phyloP scores from a whole-genome alignment of 2,329 filamentous ascomycete species.

The Drechslera avenae region DNA sequence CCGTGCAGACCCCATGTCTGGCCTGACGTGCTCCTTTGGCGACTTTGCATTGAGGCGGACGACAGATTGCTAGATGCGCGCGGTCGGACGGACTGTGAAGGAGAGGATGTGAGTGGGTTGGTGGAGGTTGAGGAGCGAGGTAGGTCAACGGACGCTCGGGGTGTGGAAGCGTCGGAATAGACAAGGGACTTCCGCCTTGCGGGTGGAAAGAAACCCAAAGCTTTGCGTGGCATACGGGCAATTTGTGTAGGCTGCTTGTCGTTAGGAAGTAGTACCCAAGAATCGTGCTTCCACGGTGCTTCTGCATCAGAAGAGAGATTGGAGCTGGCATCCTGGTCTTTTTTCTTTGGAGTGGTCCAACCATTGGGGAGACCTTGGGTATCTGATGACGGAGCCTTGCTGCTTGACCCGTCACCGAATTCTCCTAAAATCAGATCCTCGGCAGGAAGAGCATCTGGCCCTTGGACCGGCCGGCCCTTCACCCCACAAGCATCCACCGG shows the following conservation, averaged over 20 bases:
- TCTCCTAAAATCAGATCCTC: conserved; percentile 47
- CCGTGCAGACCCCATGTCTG: conserved; percentile 67
- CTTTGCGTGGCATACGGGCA: conserved; percentile 77
- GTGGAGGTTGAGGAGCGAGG: conserved; percentile 53
- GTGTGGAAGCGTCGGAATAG: conserved; percentile 67
- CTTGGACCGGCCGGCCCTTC: conserved; percentile 68
- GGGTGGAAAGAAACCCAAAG: conserved; percentile 90
- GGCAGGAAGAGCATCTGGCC: conserved; percentile 42
- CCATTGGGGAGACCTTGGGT: conserved; percentile 42
- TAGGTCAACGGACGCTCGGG: conserved; percentile 68
- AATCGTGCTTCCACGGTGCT: conserved; percentile 81
- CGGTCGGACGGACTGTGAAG: conserved; percentile 46
- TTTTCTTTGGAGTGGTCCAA: conserved; percentile 45
- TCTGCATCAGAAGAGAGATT: conserved; percentile 53
- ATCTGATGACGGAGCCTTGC: conserved; percentile 19
- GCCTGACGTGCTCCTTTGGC: conserved; percentile 46
- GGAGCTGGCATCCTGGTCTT: conserved; percentile 38
- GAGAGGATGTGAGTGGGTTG: conserved; percentile 39
- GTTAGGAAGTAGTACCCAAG: conserved; percentile 83
- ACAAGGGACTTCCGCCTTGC: conserved; percentile 83
- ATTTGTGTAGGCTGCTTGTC: conserved; percentile 78
- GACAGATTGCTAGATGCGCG: conserved; percentile 47
- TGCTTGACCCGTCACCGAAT: conserved; percentile 28
- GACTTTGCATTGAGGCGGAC: conserved; percentile 44
- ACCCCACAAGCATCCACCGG: conserved; percentile 89